A percentile compares a stretch with the other conserved stretches of the same genome.
These are phyloP conservation scores for Sapria himalayana DNA, from an alignment of 345 rosid species.

Conservation along the genomic window DNA sequence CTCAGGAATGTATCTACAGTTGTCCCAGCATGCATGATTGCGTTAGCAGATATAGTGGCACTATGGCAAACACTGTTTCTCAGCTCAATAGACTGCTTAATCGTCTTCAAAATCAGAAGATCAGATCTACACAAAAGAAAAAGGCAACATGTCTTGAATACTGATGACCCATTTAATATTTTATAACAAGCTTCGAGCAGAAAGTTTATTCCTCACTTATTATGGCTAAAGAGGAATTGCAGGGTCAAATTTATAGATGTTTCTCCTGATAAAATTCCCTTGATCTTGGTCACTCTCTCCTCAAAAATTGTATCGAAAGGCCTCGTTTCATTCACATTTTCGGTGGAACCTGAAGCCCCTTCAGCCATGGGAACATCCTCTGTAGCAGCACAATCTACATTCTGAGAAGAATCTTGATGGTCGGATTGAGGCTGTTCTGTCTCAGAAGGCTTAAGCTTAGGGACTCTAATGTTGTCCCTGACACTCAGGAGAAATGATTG, in stretches of 20 bases:
- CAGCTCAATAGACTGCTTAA: conserved; percentile 97
- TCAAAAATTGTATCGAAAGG: conserved; percentile 45
- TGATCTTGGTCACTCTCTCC: conserved; percentile 67
- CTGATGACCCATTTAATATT: too few species aligned
- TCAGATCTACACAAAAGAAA: conserved; percentile 49
- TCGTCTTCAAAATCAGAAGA: conserved; percentile 78
- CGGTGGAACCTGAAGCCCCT: conserved; percentile 30
- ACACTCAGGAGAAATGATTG: conserved; percentile 94
- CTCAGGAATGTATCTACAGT: conserved; percentile 96
- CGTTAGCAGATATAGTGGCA: conserved; percentile 95
- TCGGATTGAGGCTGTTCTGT: conserved; percentile 25
- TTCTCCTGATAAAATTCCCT: conserved; percentile 88
- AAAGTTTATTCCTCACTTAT: conserved; percentile 34
- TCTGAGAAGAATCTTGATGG: conserved; percentile 26
- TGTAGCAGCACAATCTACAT: conserved; percentile 26
- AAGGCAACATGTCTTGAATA: conserved; percentile 2
- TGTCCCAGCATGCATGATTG: conserved; percentile 99
- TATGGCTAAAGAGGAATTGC: conserved; percentile 82
- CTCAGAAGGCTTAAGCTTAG: conserved; percentile 37
- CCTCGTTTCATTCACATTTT: conserved; percentile 25
- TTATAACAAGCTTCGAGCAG: too few species aligned
- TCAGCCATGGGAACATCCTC: conserved; percentile 79
- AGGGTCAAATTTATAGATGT: conserved; percentile 83
- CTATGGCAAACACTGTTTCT: conserved; percentile 98
- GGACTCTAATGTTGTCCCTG: conserved; percentile 55